phyloP scores from a whole-genome alignment of 2,329 filamentous ascomycete species.

The Bipolaris gigantea region DNA sequence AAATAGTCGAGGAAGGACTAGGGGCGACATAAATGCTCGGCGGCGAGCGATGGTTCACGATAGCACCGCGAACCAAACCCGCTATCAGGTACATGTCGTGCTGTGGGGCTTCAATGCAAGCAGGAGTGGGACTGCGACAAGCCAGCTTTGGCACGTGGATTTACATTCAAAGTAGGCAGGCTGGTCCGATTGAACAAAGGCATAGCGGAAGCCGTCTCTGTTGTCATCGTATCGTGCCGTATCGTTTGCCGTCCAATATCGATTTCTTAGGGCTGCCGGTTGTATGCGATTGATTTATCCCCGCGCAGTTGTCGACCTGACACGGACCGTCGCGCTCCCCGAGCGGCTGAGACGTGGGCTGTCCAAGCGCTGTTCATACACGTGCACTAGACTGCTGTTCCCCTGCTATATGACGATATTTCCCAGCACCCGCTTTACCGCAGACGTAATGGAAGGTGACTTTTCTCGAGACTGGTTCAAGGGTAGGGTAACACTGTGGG shows the following conservation, averaged over 20 bases:
- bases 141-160: slow-evolving; percentile 12
- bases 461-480: slow-evolving; percentile 6
- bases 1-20: slow-evolving; percentile 1
- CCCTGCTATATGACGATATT: slow-evolving; percentile 13
- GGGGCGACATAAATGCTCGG: slow-evolving; percentile 12
- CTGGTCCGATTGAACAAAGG: slow-evolving; percentile 29
- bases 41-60: neutral
- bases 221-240: slow-evolving; percentile 7
- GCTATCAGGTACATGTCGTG: slow-evolving; percentile 3
- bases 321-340: slow-evolving; percentile 29
- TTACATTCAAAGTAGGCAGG: slow-evolving; percentile 21
- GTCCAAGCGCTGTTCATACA: slow-evolving; percentile 24
- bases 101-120: slow-evolving; percentile 11
- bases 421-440: slow-evolving; percentile 2
- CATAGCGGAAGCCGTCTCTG: slow-evolving; percentile 24
- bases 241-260: slow-evolving; percentile 20
- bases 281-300: slow-evolving; percentile 11
- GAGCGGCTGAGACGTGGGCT: slow-evolving; percentile 16
- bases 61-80: slow-evolving; percentile 2
- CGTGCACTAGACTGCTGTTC: slow-evolving; percentile 16
- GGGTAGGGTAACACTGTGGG: slow-evolving; percentile 11
- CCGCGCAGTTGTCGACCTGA: slow-evolving; percentile 19
- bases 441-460: slow-evolving; percentile 1
- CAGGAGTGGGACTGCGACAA: slow-evolving; percentile 14
- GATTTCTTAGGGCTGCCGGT: slow-evolving; percentile 12